phyloP scores from a whole-genome alignment of 2,329 filamentous ascomycete genomes.

The Aspergillus unguis region DNA sequence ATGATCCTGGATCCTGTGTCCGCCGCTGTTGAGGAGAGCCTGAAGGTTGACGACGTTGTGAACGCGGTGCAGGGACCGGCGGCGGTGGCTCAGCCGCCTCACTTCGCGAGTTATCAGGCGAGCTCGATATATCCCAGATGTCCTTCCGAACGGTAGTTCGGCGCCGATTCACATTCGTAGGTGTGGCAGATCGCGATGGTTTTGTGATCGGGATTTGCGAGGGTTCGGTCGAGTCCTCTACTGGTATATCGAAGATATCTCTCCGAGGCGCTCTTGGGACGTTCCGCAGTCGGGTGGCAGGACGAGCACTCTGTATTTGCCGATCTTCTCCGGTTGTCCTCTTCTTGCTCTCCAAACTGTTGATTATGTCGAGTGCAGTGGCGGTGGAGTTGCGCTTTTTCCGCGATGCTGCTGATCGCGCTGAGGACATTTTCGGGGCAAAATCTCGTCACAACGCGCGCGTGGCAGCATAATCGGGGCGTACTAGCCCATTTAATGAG shows the following conservation, averaged over 20 bases:
- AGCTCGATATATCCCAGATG: neutral
- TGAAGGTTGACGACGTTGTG: too few species aligned
- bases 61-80: neutral
- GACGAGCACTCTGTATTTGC: slow-evolving; percentile 6
- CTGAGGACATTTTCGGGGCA: slow-evolving; percentile 10
- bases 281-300: neutral
- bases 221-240: slow-evolving; percentile 4
- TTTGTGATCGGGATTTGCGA: neutral
- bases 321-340: neutral
- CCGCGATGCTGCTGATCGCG: slow-evolving; percentile 10
- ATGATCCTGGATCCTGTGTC: too few species aligned
- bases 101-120: neutral
- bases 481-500: neutral
- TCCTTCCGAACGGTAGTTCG: neutral
- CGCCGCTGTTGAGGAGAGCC: too few species aligned
- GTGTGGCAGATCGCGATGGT: neutral
- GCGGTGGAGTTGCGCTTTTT: slow-evolving; percentile 18
- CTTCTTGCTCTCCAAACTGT: slow-evolving; percentile 16
- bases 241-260: slow-evolving; percentile 13
- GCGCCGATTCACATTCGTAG: neutral
- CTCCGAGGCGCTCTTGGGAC: neutral
- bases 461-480: slow-evolving; percentile 1
- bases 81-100: neutral
- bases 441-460: neutral
- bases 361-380: slow-evolving; percentile 20